Base-by-base conservation (phyloP, 2,329 filamentous ascomycete genomes). In the Niveomyces coronatus region DNA sequence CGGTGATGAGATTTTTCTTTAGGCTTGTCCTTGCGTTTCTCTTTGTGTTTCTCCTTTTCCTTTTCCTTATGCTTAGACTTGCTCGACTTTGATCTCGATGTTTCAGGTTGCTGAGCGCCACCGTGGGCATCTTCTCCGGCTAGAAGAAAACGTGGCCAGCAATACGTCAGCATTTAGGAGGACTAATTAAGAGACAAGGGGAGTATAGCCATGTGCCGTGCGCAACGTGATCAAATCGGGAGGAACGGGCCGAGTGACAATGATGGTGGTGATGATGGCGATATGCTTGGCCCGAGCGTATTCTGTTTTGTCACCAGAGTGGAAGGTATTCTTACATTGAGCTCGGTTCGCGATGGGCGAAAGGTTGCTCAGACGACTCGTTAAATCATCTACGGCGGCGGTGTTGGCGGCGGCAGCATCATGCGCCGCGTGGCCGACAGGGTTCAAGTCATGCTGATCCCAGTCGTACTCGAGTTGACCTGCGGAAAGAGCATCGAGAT, bases 341-440 rank as follows among this genome's bases (percentile, higher is more conserved):
- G 39, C 34, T 19, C 49, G 45, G 24, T 47, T 45, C 20, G 39
- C 35, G 14, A 36, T 35, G 4, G 47, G 37, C 14, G 45, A 45
- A 19, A 53, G 42, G 10, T 33, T 37, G 13, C 44, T 41, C 14
- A 56, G 39, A 30, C 43, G 38, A 19, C 51, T 47, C 28, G 50
- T 46, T 15, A 53, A 40, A 22, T 47, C 45, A 8, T 53, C 48
- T 34, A 49, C 37, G 16, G 39, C 36, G n/a, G 50, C 32, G 13
- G 49, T 50, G 31, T 52, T 51, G 31, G 53, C 51, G 11, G 46
- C 48, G n/a, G n/a, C n/a, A n/a, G n/a, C n/a, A n/a, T n/a, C n/a
- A n/a, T n/a, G n/a, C 9, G 46, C 43, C 14, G 39, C 46, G 29
- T 50, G 44, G 13, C 40, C 28, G 13, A 31, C 26, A 27, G 32